Percentiles rank a stretch among this genome's conserved stretches.
phyloP scores from a whole-genome alignment of 208 protist genomes.

The Acanthamoeba castellanii region DNA sequence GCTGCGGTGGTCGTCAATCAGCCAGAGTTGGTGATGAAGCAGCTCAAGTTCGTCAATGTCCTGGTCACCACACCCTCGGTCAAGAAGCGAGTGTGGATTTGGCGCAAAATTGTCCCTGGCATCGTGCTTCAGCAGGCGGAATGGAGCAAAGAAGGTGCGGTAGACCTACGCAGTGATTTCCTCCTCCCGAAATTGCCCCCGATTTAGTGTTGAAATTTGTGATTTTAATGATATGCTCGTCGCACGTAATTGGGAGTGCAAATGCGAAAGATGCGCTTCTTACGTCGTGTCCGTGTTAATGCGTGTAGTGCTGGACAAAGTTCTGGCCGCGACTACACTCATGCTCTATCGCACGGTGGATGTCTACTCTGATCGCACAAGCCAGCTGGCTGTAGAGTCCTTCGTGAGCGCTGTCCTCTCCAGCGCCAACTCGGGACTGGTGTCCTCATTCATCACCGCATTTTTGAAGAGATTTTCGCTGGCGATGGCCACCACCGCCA shows the following conservation, averaged over 20 bases:
- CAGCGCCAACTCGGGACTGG: neutral
- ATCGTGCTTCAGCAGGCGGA: conserved; percentile 37
- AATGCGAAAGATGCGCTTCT: neutral
- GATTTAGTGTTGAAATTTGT: neutral
- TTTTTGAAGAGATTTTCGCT: conserved; percentile 74
- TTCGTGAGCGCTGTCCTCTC: conserved; percentile 38
- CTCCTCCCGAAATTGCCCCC: neutral
- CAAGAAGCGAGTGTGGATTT: conserved; percentile 72
- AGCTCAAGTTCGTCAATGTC: conserved; percentile 53
- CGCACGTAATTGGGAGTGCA: neutral
- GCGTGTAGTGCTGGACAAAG: conserved; percentile 38
- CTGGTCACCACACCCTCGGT: conserved; percentile 53
- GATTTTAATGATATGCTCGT: neutral
- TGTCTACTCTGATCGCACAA: conserved; percentile 55
- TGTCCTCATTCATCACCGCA: conserved; percentile 29
- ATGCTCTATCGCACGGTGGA: conserved; percentile 65
- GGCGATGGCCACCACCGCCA: conserved; percentile 1
- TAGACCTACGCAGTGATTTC: neutral
- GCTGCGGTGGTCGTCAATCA: neutral
- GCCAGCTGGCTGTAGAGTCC: conserved; percentile 65
- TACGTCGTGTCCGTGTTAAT: neutral
- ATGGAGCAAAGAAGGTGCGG: conserved; percentile 72
- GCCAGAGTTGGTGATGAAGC: conserved; percentile 37
- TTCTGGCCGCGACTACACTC: conserved; percentile 4
- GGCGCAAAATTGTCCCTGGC: conserved; percentile 70